Conservation (phyloP, 1,284 basidiomycete species). For the Pseudozyma thailandica region DNA sequence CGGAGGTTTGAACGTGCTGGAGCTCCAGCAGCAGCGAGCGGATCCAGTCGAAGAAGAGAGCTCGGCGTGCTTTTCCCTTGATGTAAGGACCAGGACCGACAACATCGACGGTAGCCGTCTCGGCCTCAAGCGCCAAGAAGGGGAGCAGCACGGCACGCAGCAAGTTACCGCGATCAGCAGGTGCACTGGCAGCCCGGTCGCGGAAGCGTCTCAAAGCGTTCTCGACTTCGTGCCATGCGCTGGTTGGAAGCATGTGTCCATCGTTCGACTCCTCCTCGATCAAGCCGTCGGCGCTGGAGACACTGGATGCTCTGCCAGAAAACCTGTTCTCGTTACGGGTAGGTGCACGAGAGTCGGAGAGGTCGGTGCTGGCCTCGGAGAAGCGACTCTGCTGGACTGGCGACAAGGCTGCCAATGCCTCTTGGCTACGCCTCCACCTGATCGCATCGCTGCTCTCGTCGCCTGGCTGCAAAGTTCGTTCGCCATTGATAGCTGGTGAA, state of each 20-base stretch:
- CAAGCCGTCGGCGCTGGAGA: slow-evolving; percentile 35
- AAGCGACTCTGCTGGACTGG: slow-evolving; percentile 45
- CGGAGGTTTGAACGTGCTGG: slow-evolving; percentile 62
- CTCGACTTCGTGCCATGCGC: slow-evolving; percentile 62
- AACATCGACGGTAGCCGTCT: slow-evolving; percentile 52
- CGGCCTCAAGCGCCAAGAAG: slow-evolving; percentile 63
- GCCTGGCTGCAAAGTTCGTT: slow-evolving; percentile 18
- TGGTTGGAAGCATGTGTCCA: slow-evolving; percentile 50
- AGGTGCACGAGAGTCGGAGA: slow-evolving; percentile 37
- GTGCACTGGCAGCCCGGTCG: slow-evolving; percentile 18
- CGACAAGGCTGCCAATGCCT: slow-evolving; percentile 25
- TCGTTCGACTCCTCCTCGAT: slow-evolving; percentile 48
- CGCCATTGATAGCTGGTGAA: slow-evolving; percentile 23
- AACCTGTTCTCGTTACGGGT: slow-evolving; percentile 42
- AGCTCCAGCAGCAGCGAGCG: slow-evolving; percentile 55
- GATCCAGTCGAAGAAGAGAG: slow-evolving; percentile 65
- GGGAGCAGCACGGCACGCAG: slow-evolving; percentile 59
- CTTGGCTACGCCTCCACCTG: slow-evolving; percentile 31
- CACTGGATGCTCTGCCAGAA: slow-evolving; percentile 33
- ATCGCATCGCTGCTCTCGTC: slow-evolving; percentile 13
- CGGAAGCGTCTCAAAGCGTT: slow-evolving; percentile 54
- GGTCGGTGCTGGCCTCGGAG: slow-evolving; percentile 48
- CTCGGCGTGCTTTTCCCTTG: slow-evolving; percentile 48
- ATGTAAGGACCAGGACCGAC: slow-evolving; percentile 39
- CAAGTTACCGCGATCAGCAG: slow-evolving; percentile 55